These are phyloP conservation scores for Metarhizium rileyi DNA, from an alignment of 2,329 filamentous ascomycete species.

Conservation along the genomic window DNA sequence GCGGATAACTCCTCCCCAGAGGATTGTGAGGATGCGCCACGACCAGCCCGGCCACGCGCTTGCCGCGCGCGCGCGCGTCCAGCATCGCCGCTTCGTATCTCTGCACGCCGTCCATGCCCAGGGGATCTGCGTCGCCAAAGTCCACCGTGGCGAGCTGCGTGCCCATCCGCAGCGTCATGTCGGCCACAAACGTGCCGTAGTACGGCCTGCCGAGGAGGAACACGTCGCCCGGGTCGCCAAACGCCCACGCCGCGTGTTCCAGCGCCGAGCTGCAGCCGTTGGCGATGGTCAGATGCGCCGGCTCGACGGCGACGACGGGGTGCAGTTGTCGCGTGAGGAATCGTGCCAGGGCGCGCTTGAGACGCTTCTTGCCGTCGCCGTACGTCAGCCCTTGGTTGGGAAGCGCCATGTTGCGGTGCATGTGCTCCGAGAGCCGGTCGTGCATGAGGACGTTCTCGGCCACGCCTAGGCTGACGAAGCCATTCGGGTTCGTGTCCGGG, in stretches of 20 bases:
- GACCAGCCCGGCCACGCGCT: slow-evolving; percentile 36
- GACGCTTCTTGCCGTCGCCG: slow-evolving; percentile 28
- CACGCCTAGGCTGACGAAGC: slow-evolving; percentile 40
- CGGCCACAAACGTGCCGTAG: slow-evolving; percentile 38
- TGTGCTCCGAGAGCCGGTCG: slow-evolving; percentile 28
- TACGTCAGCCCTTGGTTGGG: slow-evolving; percentile 27
- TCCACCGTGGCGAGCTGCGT: slow-evolving; percentile 31
- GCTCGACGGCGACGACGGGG: slow-evolving; percentile 18
- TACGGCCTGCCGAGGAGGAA: slow-evolving; percentile 33
- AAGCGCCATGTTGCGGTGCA: slow-evolving; percentile 27
- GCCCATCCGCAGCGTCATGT: slow-evolving; percentile 32
- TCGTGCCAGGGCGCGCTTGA: slow-evolving; percentile 20
- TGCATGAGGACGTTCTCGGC: slow-evolving; percentile 46
- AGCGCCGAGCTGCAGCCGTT: slow-evolving; percentile 33
- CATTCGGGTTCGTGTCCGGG: slow-evolving; percentile 28
- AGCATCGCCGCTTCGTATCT: slow-evolving; percentile 36
- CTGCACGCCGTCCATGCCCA: slow-evolving; percentile 28
- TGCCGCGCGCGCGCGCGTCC: slow-evolving; percentile 26
- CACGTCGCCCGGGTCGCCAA: slow-evolving; percentile 29
- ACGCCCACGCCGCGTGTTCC: slow-evolving; percentile 29
- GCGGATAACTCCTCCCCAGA: slow-evolving; percentile 37
- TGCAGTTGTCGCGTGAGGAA: slow-evolving; percentile 27
- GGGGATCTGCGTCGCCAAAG: slow-evolving; percentile 34
- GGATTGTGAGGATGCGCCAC: slow-evolving; percentile 44
- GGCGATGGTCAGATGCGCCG: slow-evolving; percentile 25